Evolutionary conservation across 73 alveolate species (phyloP).

Genomic region (Paramecium caudatum): DNA sequence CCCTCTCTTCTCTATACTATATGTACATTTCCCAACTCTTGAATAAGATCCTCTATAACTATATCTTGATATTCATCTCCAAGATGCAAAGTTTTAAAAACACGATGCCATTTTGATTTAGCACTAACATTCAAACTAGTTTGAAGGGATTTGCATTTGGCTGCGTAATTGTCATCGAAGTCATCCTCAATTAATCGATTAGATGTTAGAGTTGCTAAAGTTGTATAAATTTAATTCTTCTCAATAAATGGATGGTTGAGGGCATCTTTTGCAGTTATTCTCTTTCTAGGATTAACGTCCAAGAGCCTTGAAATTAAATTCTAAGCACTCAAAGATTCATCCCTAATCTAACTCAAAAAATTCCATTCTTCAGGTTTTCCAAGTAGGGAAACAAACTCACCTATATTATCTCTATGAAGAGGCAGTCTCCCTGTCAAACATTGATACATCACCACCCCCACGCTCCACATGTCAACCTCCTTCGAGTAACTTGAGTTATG

Average conservation of each 20-base stretch:
- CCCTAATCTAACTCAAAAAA: neutral
- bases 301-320: conserved; percentile 12
- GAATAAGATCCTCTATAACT: conserved; percentile 4
- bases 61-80: conserved; percentile 40
- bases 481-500: neutral
- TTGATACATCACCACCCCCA: conserved; percentile 48
- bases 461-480: conserved; percentile 47
- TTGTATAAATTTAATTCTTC: neutral
- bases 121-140: conserved; percentile 6
- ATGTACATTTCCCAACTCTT: conserved; percentile 50
- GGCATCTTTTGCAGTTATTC: conserved; percentile 89
- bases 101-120: conserved; percentile 4
- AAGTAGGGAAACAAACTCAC: neutral
- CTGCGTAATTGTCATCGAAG: neutral
- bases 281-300: neutral
- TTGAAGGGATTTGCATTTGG: conserved; percentile 3
- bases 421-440: conserved; percentile 49
- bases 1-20: conserved; percentile 21
- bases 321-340: conserved; percentile 17
- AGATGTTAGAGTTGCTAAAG: neutral
- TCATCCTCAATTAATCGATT: neutral
- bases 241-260: conserved; percentile 90
- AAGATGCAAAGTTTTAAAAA: conserved; percentile 15
- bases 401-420: neutral
- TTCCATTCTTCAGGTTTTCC: conserved; percentile 16